A percentile compares a stretch with the other conserved stretches of the same genome.
phyloP scores from a whole-genome alignment of 805 yeast genomes.

The Candida sphagnicola region DNA sequence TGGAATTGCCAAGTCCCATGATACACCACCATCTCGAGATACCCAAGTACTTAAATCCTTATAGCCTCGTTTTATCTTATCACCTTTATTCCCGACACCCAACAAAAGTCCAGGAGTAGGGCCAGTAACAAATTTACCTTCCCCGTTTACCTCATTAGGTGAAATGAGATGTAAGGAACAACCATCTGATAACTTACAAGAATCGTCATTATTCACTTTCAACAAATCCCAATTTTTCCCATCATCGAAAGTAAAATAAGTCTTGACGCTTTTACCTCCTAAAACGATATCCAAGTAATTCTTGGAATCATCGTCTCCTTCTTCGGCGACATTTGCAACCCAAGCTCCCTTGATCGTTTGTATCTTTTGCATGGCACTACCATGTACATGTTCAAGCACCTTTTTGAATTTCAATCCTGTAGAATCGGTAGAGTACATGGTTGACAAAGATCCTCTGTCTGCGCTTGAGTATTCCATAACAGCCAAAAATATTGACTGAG shows the following conservation, averaged over 20 bases:
- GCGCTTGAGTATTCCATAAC: constrained; percentile 16
- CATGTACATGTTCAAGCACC: constrained; percentile 39
- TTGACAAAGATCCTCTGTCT: constrained; percentile 13
- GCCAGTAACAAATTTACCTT: constrained; percentile 41
- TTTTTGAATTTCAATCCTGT: constrained; percentile 49
- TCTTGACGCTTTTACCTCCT: constrained; percentile 14
- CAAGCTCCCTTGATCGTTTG: constrained; percentile 59
- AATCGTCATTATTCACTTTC: constrained; percentile 40
- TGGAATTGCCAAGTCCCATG: constrained; percentile 59
- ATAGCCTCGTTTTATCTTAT: constrained; percentile 12
- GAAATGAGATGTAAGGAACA: constrained; percentile 46
- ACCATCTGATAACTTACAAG: constrained; percentile 39
- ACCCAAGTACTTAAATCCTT: constrained; percentile 45
- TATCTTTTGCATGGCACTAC: constrained; percentile 43
- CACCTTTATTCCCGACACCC: constrained; percentile 32
- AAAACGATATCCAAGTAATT: constrained; percentile 22
- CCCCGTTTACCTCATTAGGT: constrained; percentile 32
- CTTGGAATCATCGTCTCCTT: constrained; percentile 14
- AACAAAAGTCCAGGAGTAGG: constrained; percentile 51
- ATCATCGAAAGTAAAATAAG: constrained; percentile 47
- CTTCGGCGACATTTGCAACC: constrained; percentile 40
- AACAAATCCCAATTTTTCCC: constrained; percentile 53
- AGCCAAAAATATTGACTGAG: constrained; percentile 30
- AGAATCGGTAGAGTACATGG: constrained; percentile 52
- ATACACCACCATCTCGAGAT: constrained; percentile 73